phyloP scores from a whole-genome alignment of 78 protist genomes.

The Chrysochromulina parva region DNA sequence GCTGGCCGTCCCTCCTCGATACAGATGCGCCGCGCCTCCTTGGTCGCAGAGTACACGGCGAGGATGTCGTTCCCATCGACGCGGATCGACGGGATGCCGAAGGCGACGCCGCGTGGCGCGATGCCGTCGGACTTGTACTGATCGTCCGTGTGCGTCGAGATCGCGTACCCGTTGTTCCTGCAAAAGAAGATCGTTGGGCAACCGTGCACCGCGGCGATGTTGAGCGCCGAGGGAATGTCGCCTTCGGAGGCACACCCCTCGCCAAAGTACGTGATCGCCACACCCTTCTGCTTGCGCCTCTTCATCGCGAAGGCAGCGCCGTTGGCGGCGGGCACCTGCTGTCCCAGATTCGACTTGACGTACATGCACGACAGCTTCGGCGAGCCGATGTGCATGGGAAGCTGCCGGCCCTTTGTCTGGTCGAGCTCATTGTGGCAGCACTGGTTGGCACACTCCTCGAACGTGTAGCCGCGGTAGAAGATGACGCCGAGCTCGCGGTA shows the following conservation, averaged over 20 bases:
- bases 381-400: constrained; percentile 25
- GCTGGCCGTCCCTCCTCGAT: constrained; percentile 63
- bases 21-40: constrained; percentile 71
- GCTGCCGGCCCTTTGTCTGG: constrained; percentile 27
- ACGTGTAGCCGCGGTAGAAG: constrained; percentile 7
- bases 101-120: constrained; percentile 79
- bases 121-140: constrained; percentile 82
- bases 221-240: constrained; percentile 4
- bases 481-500: constrained; percentile 29
- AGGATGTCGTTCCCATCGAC: constrained; percentile 93
- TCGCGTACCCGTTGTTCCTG: constrained; percentile 21
- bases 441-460: constrained; percentile 19
- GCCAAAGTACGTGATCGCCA: neutral
- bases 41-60: constrained; percentile 86
- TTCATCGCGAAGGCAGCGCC: constrained; percentile 6
- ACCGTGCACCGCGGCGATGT: constrained; percentile 1
- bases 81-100: constrained; percentile 85
- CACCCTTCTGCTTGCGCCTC: neutral
- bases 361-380: neutral
- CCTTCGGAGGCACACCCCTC: constrained; percentile 24
- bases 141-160: constrained; percentile 23
- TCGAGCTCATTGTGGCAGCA: constrained; percentile 35
- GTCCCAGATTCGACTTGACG: constrained; percentile 27
- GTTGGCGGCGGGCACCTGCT: constrained; percentile 22
- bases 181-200: constrained; percentile 37